A percentile compares a stretch with the other conserved stretches of the same genome.
phyloP scores from a whole-genome alignment of 805 yeast genomes.

The Nakazawaea holstii region DNA sequence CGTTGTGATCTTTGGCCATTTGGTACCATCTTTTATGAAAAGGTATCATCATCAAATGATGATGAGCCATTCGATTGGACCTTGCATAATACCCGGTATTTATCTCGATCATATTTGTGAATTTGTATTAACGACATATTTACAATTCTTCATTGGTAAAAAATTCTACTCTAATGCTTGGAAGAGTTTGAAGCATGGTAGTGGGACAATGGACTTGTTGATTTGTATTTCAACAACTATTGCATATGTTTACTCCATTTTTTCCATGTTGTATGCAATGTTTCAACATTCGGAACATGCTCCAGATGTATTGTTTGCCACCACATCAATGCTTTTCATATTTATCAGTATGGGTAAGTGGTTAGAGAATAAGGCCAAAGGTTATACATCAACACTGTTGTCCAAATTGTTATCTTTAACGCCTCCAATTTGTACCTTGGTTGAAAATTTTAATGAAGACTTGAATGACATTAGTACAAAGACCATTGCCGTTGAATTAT shows the following conservation, averaged over 20 bases:
- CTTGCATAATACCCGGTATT: slow-evolving; percentile 50
- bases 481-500: slow-evolving; percentile 63
- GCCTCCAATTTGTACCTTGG: slow-evolving; percentile 69
- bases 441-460: slow-evolving; percentile 30
- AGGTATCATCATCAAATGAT: slow-evolving; percentile 10
- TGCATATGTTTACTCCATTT: slow-evolving; percentile 69
- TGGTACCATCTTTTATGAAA: slow-evolving; percentile 30
- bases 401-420: slow-evolving; percentile 75
- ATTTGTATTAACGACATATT: slow-evolving; percentile 48
- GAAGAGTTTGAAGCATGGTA: slow-evolving; percentile 60
- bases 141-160: slow-evolving; percentile 64
- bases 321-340: slow-evolving; percentile 75
- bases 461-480: slow-evolving; percentile 28
- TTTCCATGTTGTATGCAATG: slow-evolving; percentile 50
- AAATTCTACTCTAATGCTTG: slow-evolving; percentile 62
- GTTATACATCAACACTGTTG: slow-evolving; percentile 86
- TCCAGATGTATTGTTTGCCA: slow-evolving; percentile 78
- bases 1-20: slow-evolving; percentile 44
- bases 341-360: slow-evolving; percentile 89
- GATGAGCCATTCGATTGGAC: slow-evolving; percentile 21
- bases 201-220: slow-evolving; percentile 89
- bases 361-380: slow-evolving; percentile 88
- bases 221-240: slow-evolving; percentile 78
- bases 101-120: slow-evolving; percentile 60
- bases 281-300: slow-evolving; percentile 35